phyloP scores from a whole-genome alignment of 2,329 filamentous ascomycete species.

The Zopfia rhizophila region DNA sequence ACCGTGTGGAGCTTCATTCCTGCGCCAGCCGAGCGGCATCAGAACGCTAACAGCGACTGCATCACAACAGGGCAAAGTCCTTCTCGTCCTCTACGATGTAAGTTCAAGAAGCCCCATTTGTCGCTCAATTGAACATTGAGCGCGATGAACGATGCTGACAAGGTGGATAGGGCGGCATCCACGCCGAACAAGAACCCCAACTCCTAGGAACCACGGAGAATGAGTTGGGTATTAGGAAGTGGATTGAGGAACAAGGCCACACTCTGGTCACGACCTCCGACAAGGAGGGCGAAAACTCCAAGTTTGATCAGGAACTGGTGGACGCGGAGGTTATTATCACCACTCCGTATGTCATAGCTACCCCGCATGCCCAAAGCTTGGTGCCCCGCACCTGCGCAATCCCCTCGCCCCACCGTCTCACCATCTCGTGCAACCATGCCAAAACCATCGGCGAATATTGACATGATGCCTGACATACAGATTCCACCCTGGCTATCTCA shows the following conservation, averaged over 20 bases:
- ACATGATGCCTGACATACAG: constrained; percentile 56
- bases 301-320: constrained; percentile 93
- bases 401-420: constrained; percentile 9
- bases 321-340: constrained; percentile 99
- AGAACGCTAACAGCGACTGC: constrained; percentile 73
- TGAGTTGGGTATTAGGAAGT: constrained; percentile 95
- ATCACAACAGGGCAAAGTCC: constrained; percentile 89
- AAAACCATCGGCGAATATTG: constrained; percentile 6
- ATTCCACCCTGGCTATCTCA: constrained; percentile 99
- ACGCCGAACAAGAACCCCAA: constrained; percentile 87
- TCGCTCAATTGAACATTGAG: constrained; percentile 16
- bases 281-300: constrained; percentile 94
- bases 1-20: constrained; percentile 53
- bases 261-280: constrained; percentile 96
- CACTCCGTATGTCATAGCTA: constrained; percentile 75
- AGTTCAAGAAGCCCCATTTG: constrained; percentile 45
- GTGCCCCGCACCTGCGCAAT: constrained; percentile 38
- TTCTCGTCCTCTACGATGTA: constrained; percentile 93
- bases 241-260: constrained; percentile 97
- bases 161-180: constrained; percentile 71
- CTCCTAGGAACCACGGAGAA: constrained; percentile 97
- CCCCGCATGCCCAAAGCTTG: constrained; percentile 31
- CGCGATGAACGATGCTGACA: constrained; percentile 31
- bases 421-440: constrained; percentile 1
- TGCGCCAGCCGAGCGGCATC: constrained; percentile 61